These are phyloP conservation scores for Colletotrichum lini DNA, from an alignment of 2,329 filamentous ascomycete genomes.

Conservation along the genomic window DNA sequence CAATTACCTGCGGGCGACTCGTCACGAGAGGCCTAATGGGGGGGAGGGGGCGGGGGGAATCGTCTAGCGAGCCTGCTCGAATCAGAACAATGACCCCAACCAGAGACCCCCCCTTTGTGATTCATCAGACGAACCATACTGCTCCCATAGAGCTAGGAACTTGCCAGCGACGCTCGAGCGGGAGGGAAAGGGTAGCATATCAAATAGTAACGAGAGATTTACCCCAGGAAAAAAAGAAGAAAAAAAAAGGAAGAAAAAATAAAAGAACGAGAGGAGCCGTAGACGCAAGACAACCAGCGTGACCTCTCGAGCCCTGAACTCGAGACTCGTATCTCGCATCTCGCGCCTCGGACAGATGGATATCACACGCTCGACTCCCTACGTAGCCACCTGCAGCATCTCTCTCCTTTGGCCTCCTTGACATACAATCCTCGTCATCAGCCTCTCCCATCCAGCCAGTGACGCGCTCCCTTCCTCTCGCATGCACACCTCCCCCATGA, in stretches of 20 bases:
- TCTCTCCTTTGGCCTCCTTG: neutral
- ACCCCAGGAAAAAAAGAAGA: neutral
- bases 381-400: too few species aligned
- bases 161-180: neutral
- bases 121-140: conserved; percentile 17
- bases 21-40: neutral
- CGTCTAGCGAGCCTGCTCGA: neutral
- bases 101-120: neutral
- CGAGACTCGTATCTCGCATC: too few species aligned
- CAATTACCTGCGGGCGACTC: neutral
- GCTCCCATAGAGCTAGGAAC: neutral
- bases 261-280: neutral
- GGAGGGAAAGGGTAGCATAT: too few species aligned
- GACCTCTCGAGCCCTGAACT: too few species aligned
- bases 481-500: neutral
- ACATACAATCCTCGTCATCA: neutral
- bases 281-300: too few species aligned
- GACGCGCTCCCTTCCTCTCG: neutral
- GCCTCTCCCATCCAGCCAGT: neutral
- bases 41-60: too few species aligned
- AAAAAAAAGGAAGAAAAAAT: neutral
- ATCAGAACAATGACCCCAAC: neutral
- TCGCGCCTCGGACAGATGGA: too few species aligned
- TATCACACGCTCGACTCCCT: too few species aligned
- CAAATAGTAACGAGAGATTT: too few species aligned